Base-by-base conservation (phyloP, 179 eudicot species). In the Nepenthes alata region DNA sequence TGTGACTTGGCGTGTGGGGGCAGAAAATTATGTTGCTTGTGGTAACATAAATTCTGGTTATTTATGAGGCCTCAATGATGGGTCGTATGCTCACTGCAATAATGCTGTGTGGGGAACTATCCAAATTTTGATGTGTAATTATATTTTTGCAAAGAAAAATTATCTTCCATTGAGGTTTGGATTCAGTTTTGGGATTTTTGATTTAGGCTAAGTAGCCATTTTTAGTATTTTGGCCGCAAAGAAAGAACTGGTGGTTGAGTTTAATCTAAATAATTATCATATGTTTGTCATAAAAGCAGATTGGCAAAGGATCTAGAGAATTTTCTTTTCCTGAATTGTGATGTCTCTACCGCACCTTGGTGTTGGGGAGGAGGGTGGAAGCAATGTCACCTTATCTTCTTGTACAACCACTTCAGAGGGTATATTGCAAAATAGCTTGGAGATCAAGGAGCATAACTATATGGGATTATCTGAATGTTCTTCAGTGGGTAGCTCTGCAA, bases 401-500 rank as follows among this genome's bases (percentile, higher is more conserved):
- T 16, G 51, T 16, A 45, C 58, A 55, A 6, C 67, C 50, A 16
- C 67, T 53, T 58, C 57, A 39, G 62, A 35, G 34, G 57, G 53
- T 55, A 25, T 63, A 35, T 53, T 63, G 59, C 41, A 59, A 37
- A 35, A 10, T 58, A 34, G 67, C 53, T 57, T 53, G 12, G 61
- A 48, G 25, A 10, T 59, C 41, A 70, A 70, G 50, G 69, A 70
- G 60, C 62, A 55, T n/a, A 70, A 64, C 60, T 70, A 70, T 37
- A 58, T 70, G 68, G 74, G 69, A 51, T 55, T 63, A 16, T 70
- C 74, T 15, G 65, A 64, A 52, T 70, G 74, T 50, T 70, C 74
- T 15, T 70, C 74, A 36, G 74, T 70, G 41, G 74, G 54, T 35
- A 70, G 74, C 36, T 70, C 69, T 36, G 69, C 69, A 14, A 58